Percentiles rank a stretch among this genome's conserved stretches.
Evolutionary conservation across 148 eudicot species (phyloP).

Genomic region (Bassia scoparia): DNA sequence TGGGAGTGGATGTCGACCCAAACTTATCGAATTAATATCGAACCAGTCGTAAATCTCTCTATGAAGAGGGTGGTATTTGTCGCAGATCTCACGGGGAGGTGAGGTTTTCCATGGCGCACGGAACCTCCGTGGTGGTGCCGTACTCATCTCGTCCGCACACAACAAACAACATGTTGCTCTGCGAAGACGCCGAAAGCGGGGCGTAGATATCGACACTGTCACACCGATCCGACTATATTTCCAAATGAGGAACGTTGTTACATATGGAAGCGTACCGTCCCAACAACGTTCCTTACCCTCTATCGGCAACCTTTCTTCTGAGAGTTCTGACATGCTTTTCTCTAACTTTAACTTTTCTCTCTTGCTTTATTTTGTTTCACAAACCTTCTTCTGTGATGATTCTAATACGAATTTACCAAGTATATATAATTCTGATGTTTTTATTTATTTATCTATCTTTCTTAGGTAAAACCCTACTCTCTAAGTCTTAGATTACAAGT

Average conservation of each 20-base stretch:
- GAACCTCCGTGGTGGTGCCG: slow-evolving; percentile 13
- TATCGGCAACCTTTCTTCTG: too few relatives aligned
- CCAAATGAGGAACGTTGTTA: slow-evolving; percentile 33
- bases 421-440: too few relatives aligned
- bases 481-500: too few relatives aligned
- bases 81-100: background rate
- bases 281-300: slow-evolving; percentile 30
- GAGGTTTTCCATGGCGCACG: background rate
- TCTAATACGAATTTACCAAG: too few relatives aligned
- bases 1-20: slow-evolving; percentile 5
- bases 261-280: slow-evolving; percentile 39
- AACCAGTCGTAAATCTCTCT: slow-evolving; percentile 13
- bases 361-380: too few relatives aligned
- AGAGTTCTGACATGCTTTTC: too few relatives aligned
- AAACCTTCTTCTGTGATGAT: too few relatives aligned
- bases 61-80: slow-evolving; percentile 2
- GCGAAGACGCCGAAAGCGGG: background rate
- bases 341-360: too few relatives aligned
- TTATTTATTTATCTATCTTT: too few relatives aligned
- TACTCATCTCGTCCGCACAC: slow-evolving; percentile 22
- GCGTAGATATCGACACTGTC: slow-evolving; percentile 2
- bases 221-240: slow-evolving; percentile 21
- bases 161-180: background rate
- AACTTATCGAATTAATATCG: slow-evolving; percentile 1
- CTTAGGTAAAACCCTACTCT: too few relatives aligned